Percentiles rank a stretch among this genome's conserved stretches.
These are phyloP conservation scores for Mitragyna speciosa DNA, from an alignment of 257 asterid genomes.

Conservation along the genomic window DNA sequence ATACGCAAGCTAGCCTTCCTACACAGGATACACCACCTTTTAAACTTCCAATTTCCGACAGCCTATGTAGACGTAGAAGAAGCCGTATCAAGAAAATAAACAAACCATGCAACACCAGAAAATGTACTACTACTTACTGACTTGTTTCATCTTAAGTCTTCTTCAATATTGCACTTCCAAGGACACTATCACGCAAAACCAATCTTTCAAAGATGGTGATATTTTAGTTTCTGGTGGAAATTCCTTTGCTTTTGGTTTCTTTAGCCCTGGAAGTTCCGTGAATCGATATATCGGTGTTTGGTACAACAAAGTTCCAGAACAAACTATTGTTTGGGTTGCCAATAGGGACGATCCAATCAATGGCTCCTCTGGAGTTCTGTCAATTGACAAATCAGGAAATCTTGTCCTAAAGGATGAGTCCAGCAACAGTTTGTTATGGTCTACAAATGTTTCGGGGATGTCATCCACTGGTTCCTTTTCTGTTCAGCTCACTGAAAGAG, in stretches of 20 bases:
- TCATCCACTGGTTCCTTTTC: conserved; percentile 2
- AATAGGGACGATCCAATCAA: conserved; percentile 32
- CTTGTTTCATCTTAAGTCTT: conserved; percentile 10
- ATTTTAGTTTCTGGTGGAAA: conserved; percentile 23
- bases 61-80: neutral
- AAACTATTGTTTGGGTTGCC: conserved; percentile 46
- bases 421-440: conserved; percentile 28
- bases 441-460: conserved; percentile 27
- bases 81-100: neutral
- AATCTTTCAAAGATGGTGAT: conserved; percentile 40
- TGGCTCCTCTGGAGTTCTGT: conserved; percentile 20
- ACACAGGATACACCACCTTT: neutral
- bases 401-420: conserved; percentile 28
- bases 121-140: neutral
- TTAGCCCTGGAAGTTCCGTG: conserved; percentile 35
- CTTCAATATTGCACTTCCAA: conserved; percentile 19
- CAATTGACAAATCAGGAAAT: conserved; percentile 34
- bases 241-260: conserved; percentile 37
- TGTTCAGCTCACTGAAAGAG: conserved; percentile 40
- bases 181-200: conserved; percentile 29
- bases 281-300: conserved; percentile 36
- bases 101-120: conserved; percentile 19
- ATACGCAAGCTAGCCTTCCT: neutral
- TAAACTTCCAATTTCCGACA: neutral
- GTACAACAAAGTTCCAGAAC: conserved; percentile 34